Evolutionary conservation across 2,329 filamentous ascomycete genomes (phyloP).

Genomic region (Trichoderma koningii): DNA sequence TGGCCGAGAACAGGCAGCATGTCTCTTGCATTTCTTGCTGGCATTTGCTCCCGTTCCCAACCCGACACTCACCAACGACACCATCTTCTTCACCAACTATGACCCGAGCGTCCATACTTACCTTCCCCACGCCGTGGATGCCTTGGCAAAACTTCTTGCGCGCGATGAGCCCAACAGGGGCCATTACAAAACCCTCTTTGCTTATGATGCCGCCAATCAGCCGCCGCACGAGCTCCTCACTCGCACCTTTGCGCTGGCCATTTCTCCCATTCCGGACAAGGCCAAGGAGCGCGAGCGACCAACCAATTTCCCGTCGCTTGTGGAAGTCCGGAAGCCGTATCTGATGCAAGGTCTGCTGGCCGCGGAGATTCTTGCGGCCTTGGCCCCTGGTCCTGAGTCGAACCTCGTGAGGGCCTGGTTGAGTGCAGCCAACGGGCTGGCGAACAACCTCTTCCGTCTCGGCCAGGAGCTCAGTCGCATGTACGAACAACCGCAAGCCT

Average conservation of each 20-base stretch:
- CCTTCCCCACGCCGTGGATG: conserved; percentile 85
- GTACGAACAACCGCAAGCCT: conserved; percentile 52
- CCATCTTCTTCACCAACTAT: conserved; percentile 77
- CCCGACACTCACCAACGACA: conserved; percentile 59
- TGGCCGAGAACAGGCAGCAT: conserved; percentile 82
- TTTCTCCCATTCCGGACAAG: conserved; percentile 79
- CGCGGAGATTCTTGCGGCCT: conserved; percentile 80
- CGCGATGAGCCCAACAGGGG: conserved; percentile 90
- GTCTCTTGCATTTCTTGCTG: conserved; percentile 83
- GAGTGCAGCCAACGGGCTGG: conserved; percentile 79
- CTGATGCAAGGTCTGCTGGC: conserved; percentile 90
- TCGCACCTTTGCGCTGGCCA: conserved; percentile 80
- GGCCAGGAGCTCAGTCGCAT: conserved; percentile 70
- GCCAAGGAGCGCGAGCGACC: conserved; percentile 54
- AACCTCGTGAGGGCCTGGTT: conserved; percentile 79
- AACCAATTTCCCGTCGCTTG: conserved; percentile 62
- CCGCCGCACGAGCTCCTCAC: conserved; percentile 80
- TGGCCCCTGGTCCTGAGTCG: conserved; percentile 71
- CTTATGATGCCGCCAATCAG: conserved; percentile 64
- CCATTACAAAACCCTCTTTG: conserved; percentile 80
- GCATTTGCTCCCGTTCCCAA: conserved; percentile 82
- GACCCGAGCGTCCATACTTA: conserved; percentile 83
- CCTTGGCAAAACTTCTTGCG: conserved; percentile 86
- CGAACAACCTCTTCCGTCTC: conserved; percentile 74
- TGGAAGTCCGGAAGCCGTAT: conserved; percentile 83